Percentiles rank a stretch among this genome's conserved stretches.
These are phyloP conservation scores for Aspergillus wentii DNA, from an alignment of 495 filamentous ascomycete species.

Conservation along the genomic window DNA sequence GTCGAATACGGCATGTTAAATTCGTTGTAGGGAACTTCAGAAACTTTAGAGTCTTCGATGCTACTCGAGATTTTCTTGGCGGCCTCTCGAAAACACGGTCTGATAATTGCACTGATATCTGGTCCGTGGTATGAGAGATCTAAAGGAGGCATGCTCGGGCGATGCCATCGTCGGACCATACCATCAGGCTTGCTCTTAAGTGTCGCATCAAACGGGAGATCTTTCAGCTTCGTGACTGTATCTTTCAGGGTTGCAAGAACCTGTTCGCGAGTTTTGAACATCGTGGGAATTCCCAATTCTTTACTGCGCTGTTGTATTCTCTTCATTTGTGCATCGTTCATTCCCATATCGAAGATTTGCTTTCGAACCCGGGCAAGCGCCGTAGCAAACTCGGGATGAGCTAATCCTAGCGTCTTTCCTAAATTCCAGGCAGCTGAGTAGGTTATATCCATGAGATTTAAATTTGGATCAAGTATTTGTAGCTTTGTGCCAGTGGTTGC, in stretches of 20 bases:
- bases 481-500: constrained; percentile 15
- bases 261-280: constrained; percentile 1
- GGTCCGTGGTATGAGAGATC: constrained; percentile 1
- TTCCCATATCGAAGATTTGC: not conserved
- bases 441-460: constrained; percentile 45
- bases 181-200: too few species aligned
- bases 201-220: too few species aligned
- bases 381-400: constrained; percentile 18
- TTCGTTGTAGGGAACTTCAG: constrained; percentile 23
- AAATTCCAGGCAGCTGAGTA: constrained; percentile 47
- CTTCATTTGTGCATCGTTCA: not conserved
- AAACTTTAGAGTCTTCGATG: not conserved
- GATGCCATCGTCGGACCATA: constrained; percentile 1
- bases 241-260: not conserved
- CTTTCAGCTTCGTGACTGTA: not conserved
- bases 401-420: constrained; percentile 29
- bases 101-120: not conserved
- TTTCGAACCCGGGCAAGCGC: constrained; percentile 21
- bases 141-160: not conserved
- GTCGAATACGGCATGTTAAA: constrained; percentile 16
- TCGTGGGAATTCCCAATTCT: not conserved
- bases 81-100: too few species aligned
- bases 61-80: too few species aligned
- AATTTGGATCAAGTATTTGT: constrained; percentile 39
- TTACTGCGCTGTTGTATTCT: too few species aligned